A percentile compares a stretch with the other conserved stretches of the same genome.
These are phyloP conservation scores for Aureobasidium melanogenum DNA, from an alignment of 2,329 filamentous ascomycete genomes.

Conservation along the genomic window DNA sequence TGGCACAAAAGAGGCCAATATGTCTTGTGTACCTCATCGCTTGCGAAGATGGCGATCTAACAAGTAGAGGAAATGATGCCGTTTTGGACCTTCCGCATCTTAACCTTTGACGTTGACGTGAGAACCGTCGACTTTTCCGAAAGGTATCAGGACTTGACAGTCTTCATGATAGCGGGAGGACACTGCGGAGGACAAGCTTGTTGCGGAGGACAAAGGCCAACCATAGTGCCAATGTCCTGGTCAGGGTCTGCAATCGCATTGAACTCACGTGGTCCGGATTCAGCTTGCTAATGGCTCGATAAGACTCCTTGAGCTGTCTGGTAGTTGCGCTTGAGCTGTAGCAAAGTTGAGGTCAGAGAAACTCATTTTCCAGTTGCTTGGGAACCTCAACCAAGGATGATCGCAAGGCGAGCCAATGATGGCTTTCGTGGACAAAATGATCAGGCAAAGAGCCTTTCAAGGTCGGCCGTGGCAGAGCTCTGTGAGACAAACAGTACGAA, in stretches of 20 bases:
- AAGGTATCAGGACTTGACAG: conserved; percentile 47
- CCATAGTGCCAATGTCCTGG: conserved; percentile 52
- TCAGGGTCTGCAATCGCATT: conserved; percentile 35
- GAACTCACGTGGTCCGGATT: too few relatives aligned
- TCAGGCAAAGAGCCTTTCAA: too few relatives aligned
- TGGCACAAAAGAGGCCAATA: conserved; percentile 45
- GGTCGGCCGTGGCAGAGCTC: too few relatives aligned
- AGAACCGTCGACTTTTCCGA: conserved; percentile 36
- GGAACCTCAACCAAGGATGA: too few relatives aligned
- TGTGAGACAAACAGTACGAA: too few relatives aligned
- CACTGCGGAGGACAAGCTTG: conserved; percentile 48
- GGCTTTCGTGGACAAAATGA: too few relatives aligned
- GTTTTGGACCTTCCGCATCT: background rate
- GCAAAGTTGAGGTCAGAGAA: too few relatives aligned
- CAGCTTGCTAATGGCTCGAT: too few relatives aligned
- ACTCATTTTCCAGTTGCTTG: too few relatives aligned
- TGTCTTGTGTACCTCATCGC: conserved; percentile 41
- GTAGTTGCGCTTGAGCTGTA: too few relatives aligned
- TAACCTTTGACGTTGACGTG: background rate
- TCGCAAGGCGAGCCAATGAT: too few relatives aligned
- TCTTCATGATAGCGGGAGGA: conserved; percentile 16
- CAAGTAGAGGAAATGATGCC: conserved; percentile 43
- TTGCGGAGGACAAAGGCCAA: conserved; percentile 52
- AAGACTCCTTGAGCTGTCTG: too few relatives aligned
- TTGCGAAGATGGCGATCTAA: conserved; percentile 49